phyloP scores from a whole-genome alignment of 2,329 filamentous ascomycete species.

The Colletotrichum theobromicola region DNA sequence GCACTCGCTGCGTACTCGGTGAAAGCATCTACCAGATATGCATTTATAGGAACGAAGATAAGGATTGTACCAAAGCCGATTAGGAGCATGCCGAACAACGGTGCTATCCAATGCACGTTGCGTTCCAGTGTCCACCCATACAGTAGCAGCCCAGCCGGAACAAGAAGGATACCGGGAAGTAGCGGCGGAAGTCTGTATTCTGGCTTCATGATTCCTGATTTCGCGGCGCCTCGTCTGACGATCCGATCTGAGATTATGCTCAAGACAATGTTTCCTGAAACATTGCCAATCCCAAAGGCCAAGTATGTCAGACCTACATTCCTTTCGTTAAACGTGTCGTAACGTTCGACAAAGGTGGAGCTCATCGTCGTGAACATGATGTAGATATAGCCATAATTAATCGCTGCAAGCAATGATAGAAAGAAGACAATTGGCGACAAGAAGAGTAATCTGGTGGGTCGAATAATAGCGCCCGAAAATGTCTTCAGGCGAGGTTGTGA shows the following conservation, averaged over 20 bases:
- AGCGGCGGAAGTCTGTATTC: conserved; percentile 24
- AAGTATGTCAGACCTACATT: not conserved
- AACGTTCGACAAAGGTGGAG: not conserved
- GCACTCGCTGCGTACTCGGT: conserved; percentile 51
- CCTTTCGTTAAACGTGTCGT: not conserved
- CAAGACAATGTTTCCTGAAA: not conserved
- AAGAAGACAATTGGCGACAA: not conserved
- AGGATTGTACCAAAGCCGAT: conserved; percentile 51
- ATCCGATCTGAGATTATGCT: not conserved
- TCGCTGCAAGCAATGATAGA: not conserved
- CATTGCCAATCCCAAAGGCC: not conserved
- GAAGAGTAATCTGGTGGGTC: not conserved
- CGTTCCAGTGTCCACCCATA: conserved; percentile 45
- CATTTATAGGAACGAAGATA: conserved; percentile 58
- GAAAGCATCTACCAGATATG: conserved; percentile 69
- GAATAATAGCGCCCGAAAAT: not conserved
- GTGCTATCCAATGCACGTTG: conserved; percentile 61
- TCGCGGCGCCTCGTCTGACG: not conserved
- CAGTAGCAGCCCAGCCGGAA: conserved; percentile 26
- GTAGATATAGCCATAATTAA: not conserved
- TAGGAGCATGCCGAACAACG: conserved; percentile 55
- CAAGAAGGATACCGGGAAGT: not conserved
- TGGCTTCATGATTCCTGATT: conserved; percentile 5
- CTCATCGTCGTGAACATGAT: not conserved
- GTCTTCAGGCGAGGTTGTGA: not conserved